A percentile compares a stretch with the other conserved stretches of the same genome.
phyloP scores from a whole-genome alignment of 2,329 filamentous ascomycete species.

The Leptographium procerum region DNA sequence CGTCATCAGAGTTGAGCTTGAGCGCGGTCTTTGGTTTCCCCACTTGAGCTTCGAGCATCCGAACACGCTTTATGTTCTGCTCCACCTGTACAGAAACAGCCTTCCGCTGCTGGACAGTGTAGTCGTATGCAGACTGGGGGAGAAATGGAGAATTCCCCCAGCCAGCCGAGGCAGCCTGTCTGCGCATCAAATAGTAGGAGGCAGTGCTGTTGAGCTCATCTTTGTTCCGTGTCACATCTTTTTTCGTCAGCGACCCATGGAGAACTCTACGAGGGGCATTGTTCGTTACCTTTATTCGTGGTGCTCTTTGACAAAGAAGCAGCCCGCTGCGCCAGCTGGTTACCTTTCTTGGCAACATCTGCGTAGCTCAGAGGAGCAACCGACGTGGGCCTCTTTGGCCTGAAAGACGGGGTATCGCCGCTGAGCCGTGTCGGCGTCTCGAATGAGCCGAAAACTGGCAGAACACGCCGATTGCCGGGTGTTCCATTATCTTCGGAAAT shows the following conservation, averaged over 20 bases:
- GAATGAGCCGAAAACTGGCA: background rate
- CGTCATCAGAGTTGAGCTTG: background rate
- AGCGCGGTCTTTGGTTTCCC: background rate
- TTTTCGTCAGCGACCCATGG: background rate
- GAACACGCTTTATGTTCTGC: background rate
- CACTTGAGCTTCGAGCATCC: background rate
- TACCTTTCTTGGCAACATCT: background rate
- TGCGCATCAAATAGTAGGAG: background rate
- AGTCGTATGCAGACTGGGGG: background rate
- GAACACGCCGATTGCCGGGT: background rate
- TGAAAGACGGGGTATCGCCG: background rate
- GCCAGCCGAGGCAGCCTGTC: background rate
- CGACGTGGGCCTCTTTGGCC: background rate
- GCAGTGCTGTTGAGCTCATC: background rate
- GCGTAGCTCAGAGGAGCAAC: background rate
- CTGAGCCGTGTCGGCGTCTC: background rate
- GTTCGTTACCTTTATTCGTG: background rate
- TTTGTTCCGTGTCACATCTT: background rate
- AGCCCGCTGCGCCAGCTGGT: background rate
- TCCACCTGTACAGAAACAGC: background rate
- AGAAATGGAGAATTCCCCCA: conserved; percentile 1
- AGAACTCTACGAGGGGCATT: background rate
- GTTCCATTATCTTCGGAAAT: background rate
- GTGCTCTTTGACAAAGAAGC: background rate
- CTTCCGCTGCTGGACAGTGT: background rate